These are phyloP conservation scores for Aspergillus heteromorphus DNA, from an alignment of 495 filamentous ascomycete genomes.

Conservation along the genomic window DNA sequence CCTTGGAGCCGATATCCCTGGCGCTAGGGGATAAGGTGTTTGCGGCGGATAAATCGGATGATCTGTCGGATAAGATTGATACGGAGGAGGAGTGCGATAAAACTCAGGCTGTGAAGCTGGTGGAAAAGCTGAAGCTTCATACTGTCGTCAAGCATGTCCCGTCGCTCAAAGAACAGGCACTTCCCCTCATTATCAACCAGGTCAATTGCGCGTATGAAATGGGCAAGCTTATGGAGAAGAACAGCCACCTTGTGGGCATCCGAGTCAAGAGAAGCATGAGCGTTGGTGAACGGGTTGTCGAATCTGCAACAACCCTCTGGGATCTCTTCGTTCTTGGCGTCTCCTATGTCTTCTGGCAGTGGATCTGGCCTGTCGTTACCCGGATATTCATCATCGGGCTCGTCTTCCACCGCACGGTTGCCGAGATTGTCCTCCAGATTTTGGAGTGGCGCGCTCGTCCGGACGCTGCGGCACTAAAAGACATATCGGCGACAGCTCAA, in stretches of 20 bases:
- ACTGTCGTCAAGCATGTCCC: constrained; percentile 69
- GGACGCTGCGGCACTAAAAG: constrained; percentile 80
- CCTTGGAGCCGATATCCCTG: constrained; percentile 79
- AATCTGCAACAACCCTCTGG: constrained; percentile 81
- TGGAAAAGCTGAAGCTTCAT: constrained; percentile 88
- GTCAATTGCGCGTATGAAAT: constrained; percentile 95
- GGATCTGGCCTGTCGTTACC: constrained; percentile 73
- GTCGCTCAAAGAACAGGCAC: constrained; percentile 75
- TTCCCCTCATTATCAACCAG: constrained; percentile 84
- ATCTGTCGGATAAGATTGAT: constrained; percentile 27
- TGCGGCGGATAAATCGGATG: constrained; percentile 21
- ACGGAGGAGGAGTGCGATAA: constrained; percentile 58
- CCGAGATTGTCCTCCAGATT: constrained; percentile 71
- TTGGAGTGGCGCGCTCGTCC: constrained; percentile 85
- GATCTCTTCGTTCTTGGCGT: constrained; percentile 64
- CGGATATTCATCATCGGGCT: constrained; percentile 68
- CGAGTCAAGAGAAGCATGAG: constrained; percentile 80
- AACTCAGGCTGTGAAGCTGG: constrained; percentile 53
- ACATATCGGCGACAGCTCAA: constrained; percentile 95
- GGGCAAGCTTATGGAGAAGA: constrained; percentile 75
- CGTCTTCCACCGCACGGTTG: constrained; percentile 73
- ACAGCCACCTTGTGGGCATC: constrained; percentile 73
- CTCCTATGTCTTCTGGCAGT: constrained; percentile 66
- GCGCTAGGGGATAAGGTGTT: constrained; percentile 72
- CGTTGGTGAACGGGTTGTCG: constrained; percentile 90